Base-by-base conservation (phyloP, 176 grass and related monocot genomes). In the Rhynchospora tenuis region DNA sequence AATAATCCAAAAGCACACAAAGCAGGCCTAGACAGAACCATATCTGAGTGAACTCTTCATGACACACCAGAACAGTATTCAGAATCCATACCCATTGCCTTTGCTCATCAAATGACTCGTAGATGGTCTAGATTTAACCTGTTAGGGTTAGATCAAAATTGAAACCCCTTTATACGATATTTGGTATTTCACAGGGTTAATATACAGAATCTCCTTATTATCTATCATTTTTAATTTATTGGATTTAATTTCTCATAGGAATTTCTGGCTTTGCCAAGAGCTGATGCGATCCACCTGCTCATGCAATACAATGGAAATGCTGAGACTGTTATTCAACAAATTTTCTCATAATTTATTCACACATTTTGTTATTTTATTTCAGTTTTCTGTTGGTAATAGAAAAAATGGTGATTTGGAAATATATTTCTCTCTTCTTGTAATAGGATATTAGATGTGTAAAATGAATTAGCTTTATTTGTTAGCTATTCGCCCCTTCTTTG, bases 241-340 rank as follows among this genome's bases (percentile, higher is more conserved):
- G 59, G 23, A 42, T 13, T 14, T 58, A 48, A 52, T 4, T 19
- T 81, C 48, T 73, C 59, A 56, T 77, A 99, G 96, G 96, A 99
- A 87, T 99, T 99, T 47, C 88, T 99, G 89, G 96, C 96, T 59
- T 86, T 99, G 91, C 93, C 96, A 10, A 87, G 96, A 85, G 89
- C 89, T 5, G 96, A 99, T 3, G 96, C 96, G 16, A 99, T 99
- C 54, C 93, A 99, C 76, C 88, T 99, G 11, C 93, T 99, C 9
- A 83, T 88, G 86, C 96, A 99, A 79, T 95, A 95, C 64, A 91
- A 89, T 33, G 93, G 93, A 64, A 86, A 95, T 91, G 96, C 96
- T 7, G 96, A 99, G 86, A 57, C 80, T 31, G 96, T 93, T 16
- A 99, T 99, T 86, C 93, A 99, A 85, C 91, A 99, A 43, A 95